Evolutionary conservation across 208 protist species (phyloP).

Genomic region (Strigomonas galati): DNA sequence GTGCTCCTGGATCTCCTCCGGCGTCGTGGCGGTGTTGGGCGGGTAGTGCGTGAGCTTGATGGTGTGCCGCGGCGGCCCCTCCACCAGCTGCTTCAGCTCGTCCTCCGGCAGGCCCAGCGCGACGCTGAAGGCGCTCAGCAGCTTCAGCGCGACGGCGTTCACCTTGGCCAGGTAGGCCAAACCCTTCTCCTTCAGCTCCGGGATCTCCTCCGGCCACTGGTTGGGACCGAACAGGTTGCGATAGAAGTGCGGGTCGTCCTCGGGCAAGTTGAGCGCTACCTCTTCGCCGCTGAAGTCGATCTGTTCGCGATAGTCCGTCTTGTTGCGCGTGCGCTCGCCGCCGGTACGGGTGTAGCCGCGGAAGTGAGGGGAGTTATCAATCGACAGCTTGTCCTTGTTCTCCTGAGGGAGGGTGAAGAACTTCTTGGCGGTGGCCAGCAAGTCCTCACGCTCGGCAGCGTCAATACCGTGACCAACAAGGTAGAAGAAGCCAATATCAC

Average conservation of each 20-base stretch:
- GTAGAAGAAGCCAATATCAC: slow-evolving; percentile 14
- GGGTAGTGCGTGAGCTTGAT: slow-evolving; percentile 12
- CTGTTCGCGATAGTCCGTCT: slow-evolving; percentile 13
- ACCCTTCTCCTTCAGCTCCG: background rate
- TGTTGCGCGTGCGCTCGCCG: slow-evolving; percentile 4
- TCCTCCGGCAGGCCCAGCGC: slow-evolving; percentile 7
- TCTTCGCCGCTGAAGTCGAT: background rate
- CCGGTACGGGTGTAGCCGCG: background rate
- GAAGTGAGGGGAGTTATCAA: slow-evolving; percentile 13
- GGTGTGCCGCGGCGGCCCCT: background rate
- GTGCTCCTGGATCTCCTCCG: background rate
- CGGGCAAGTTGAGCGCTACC: background rate
- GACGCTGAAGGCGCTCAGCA: slow-evolving; percentile 7
- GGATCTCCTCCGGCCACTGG: slow-evolving; percentile 5
- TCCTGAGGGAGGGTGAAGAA: slow-evolving; percentile 14
- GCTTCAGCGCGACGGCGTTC: background rate
- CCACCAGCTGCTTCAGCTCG: background rate
- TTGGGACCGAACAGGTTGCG: slow-evolving; percentile 2
- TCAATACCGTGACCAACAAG: slow-evolving; percentile 9
- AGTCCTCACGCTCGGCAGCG: background rate
- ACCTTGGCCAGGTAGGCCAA: slow-evolving; percentile 1
- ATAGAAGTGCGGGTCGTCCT: slow-evolving; percentile 12
- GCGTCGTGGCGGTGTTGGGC: slow-evolving; percentile 3
- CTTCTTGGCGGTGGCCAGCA: background rate
- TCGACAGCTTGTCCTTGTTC: slow-evolving; percentile 8